Evolutionary conservation across 495 filamentous ascomycete genomes (phyloP).

Genomic region (Penicillium coprophilum): DNA sequence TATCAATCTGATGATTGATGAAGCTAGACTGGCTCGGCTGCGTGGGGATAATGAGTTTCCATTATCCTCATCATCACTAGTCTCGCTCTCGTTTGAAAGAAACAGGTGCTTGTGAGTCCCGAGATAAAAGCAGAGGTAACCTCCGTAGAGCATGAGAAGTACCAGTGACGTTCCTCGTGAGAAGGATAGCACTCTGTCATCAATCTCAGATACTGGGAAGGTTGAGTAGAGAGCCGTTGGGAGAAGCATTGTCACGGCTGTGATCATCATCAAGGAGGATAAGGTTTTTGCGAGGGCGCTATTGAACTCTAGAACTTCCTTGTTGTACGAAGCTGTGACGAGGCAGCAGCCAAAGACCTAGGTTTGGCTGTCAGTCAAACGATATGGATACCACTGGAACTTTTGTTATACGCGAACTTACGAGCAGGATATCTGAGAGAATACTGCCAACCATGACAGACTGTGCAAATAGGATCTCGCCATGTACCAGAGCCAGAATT

Average conservation of each 20-base stretch:
- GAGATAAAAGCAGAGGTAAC: conserved; percentile 61
- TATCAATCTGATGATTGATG: conserved; percentile 36
- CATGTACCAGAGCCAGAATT: conserved; percentile 22
- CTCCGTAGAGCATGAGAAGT: conserved; percentile 63
- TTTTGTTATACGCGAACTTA: conserved; percentile 31
- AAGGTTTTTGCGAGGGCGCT: conserved; percentile 21
- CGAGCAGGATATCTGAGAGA: conserved; percentile 28
- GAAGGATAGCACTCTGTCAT: conserved; percentile 46
- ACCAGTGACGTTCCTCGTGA: conserved; percentile 40
- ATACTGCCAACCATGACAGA: conserved; percentile 29
- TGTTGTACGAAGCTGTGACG: conserved; percentile 21
- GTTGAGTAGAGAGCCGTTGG: conserved; percentile 30
- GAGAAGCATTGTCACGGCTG: conserved; percentile 22
- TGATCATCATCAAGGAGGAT: conserved; percentile 28
- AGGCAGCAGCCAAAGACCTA: conserved; percentile 25
- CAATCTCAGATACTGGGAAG: conserved; percentile 28
- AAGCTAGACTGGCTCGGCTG: neutral
- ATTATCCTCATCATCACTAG: conserved; percentile 12
- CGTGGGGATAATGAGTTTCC: neutral
- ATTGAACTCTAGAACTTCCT: conserved; percentile 54
- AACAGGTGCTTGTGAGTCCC: conserved; percentile 25
- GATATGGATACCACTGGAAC: neutral
- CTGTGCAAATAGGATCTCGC: conserved; percentile 21
- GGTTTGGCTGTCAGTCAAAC: neutral
- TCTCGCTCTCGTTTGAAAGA: conserved; percentile 30